A percentile compares a stretch with the other conserved stretches of the same genome.
These are phyloP conservation scores for Aristolochia contorta DNA, from an alignment of 164 flowering plant genomes.

Conservation along the genomic window DNA sequence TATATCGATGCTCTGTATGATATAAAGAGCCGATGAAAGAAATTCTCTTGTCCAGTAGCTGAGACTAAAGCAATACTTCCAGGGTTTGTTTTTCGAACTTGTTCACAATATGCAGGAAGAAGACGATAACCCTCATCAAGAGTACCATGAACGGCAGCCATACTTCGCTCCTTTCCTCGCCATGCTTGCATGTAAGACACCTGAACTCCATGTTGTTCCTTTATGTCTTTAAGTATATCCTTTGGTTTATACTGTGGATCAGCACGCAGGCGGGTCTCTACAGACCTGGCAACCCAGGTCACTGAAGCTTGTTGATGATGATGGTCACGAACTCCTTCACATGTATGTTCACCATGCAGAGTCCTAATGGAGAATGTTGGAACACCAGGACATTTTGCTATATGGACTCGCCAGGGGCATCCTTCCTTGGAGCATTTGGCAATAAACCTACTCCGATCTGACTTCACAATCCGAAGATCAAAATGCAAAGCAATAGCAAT, in stretches of 20 bases:
- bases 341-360: constrained; percentile 77
- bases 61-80: constrained; percentile 74
- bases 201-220: constrained; percentile 90
- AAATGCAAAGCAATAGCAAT: constrained; percentile 87
- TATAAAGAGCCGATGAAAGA: constrained; percentile 80
- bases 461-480: constrained; percentile 92
- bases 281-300: constrained; percentile 98
- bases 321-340: constrained; percentile 84
- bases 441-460: constrained; percentile 93
- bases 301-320: constrained; percentile 98
- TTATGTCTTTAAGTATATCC: constrained; percentile 83
- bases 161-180: constrained; percentile 98
- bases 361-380: constrained; percentile 84
- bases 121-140: constrained; percentile 52
- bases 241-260: constrained; percentile 94
- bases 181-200: constrained; percentile 99
- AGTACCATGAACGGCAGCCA: constrained; percentile 89
- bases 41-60: constrained; percentile 77
- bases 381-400: constrained; percentile 81
- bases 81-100: constrained; percentile 44
- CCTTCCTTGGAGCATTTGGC: constrained; percentile 96
- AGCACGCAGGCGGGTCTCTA: constrained; percentile 74
- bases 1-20: constrained; percentile 88
- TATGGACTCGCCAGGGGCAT: constrained; percentile 98
- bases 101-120: constrained; percentile 57